These are phyloP conservation scores for Cardamine occulta DNA, from an alignment of 345 rosid species.

Conservation along the genomic window DNA sequence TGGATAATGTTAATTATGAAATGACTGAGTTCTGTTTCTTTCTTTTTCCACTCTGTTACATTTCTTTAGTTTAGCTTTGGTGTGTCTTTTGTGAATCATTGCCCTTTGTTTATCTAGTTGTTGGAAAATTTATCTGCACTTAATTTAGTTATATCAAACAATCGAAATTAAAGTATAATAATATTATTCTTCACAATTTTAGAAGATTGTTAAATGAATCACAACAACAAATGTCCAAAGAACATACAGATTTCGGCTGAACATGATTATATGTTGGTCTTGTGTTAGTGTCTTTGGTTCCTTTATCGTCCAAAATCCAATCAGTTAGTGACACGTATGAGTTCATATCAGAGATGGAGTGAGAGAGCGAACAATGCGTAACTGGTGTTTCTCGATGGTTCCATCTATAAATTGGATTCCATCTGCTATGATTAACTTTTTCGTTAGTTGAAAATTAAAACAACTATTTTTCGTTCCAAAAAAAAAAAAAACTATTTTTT, in stretches of 20 bases:
- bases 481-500: not conserved
- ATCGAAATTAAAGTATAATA: not conserved
- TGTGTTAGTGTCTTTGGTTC: not conserved
- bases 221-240: not conserved
- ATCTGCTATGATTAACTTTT: slow-evolving; percentile 24
- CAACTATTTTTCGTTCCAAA: not conserved
- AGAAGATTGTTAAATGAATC: not conserved
- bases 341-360: not conserved
- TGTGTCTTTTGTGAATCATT: slow-evolving; percentile 21
- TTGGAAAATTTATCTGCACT: not conserved
- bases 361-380: not conserved
- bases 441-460: slow-evolving; percentile 8
- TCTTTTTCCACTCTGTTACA: not conserved
- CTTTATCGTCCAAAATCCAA: not conserved
- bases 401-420: slow-evolving; percentile 35
- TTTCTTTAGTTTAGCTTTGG: slow-evolving; percentile 10
- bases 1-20: slow-evolving; percentile 31
- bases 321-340: not conserved
- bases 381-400: slow-evolving; percentile 34
- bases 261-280: not conserved
- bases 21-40: not conserved
- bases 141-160: not conserved
- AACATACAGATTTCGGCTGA: not conserved
- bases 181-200: not conserved
- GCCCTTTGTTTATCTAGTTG: not conserved